Percentiles rank a stretch among this genome's conserved stretches.
Evolutionary conservation across 495 filamentous ascomycete genomes (phyloP).

Genomic region (Penicillium malachiteum): DNA sequence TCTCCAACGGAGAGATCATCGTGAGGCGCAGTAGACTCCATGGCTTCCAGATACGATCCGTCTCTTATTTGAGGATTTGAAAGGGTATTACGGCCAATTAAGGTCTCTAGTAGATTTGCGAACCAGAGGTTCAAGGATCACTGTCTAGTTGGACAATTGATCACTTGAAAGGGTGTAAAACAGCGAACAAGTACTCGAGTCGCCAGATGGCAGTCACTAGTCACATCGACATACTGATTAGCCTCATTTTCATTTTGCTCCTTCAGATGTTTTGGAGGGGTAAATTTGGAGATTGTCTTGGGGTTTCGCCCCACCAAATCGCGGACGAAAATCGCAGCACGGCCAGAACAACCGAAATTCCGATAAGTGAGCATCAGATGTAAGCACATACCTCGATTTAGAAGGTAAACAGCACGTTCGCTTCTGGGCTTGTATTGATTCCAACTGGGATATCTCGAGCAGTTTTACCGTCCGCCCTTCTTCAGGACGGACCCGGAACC

Average conservation of each 20-base stretch:
- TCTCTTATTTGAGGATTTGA: neutral
- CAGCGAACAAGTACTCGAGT: constrained; percentile 21
- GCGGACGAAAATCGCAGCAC: constrained; percentile 1
- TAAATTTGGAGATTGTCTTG: constrained; percentile 17
- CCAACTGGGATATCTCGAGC: constrained; percentile 18
- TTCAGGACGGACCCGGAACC: constrained; percentile 59
- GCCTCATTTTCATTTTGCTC: constrained; percentile 10
- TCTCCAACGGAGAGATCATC: constrained; percentile 48
- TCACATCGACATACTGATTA: constrained; percentile 9
- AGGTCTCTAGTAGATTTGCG: neutral
- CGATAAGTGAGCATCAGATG: neutral
- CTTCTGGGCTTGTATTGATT: constrained; percentile 5
- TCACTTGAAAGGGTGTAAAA: constrained; percentile 21
- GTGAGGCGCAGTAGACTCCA: constrained; percentile 23
- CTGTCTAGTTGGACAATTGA: constrained; percentile 14
- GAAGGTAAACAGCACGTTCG: constrained; percentile 7
- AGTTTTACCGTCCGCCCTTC: constrained; percentile 58
- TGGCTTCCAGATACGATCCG: constrained; percentile 6
- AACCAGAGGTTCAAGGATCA: neutral
- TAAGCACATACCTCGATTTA: constrained; percentile 18
- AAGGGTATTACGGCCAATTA: neutral
- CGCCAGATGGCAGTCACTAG: constrained; percentile 17
- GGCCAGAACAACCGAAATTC: constrained; percentile 5
- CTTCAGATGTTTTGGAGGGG: constrained; percentile 20
- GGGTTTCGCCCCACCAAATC: constrained; percentile 17